Evolutionary conservation across 139 green algal species (phyloP), one percentile per base, ranked within the genome.

Genomic region (Pleodorina starrii): DNA sequence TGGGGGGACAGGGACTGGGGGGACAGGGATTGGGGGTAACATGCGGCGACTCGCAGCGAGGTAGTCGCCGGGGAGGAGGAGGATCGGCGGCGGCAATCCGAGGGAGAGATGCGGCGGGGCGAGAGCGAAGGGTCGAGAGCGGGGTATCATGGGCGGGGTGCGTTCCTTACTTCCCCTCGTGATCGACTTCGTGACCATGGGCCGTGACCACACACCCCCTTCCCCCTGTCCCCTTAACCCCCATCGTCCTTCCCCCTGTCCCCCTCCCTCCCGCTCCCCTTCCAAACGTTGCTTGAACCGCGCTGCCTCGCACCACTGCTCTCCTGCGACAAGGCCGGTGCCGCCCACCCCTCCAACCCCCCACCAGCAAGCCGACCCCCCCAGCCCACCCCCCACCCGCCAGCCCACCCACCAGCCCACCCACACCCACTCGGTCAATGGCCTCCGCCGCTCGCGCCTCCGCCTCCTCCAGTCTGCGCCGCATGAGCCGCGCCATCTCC

Each of bases 361-460:
- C 72, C 72, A 2, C 54, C 29, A 66, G 7, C n/a, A 60, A 17
- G 14, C 17, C 17, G 17, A 60, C 51, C 17, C 51, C 51, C 51
- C 51, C 17, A 27, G 14, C 17, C 17, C 51, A 66, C 54, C 1
- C 69, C 16, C 35, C 35, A 19, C 42, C 72, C 5, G 23, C 40
- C 38, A 11, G 11, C 72, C 25, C 72, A 32, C 17, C 72, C 72
- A 38, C 7, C 17, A 12, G 2, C 25, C 21, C 32, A 32, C 63
- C 16, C 16, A n/a, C 21, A 32, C 63, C 32, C 19, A 73, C 63
- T 6, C 63, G 63, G 21, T 73, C 66, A 32, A 80, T 32, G 29
- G 44, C 66, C 83, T 81, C 66, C 68, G 83, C 83, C 32, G 66
- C 35, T 25, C 57, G 43, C 23, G 83, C 83, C 83, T 88, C 44